Conservation (phyloP, 202 grass and related monocot genomes). For the Digitaria exilis region DNA sequence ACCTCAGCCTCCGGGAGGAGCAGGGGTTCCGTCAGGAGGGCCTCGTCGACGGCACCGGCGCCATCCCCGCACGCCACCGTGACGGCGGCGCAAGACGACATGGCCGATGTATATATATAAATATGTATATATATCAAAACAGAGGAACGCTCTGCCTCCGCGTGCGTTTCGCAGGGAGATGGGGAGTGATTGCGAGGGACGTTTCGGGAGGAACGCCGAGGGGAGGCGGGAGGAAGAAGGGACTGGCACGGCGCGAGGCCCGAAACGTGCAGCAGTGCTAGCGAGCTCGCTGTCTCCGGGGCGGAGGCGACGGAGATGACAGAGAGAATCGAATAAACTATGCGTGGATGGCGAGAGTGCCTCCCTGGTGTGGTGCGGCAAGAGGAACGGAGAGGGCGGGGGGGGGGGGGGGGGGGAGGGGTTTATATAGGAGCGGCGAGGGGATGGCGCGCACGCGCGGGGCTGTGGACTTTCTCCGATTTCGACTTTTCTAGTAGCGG, state of each 20-base stretch:
- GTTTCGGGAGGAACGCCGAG: neutral
- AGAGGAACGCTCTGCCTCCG: constrained; percentile 5
- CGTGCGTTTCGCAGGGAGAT: neutral
- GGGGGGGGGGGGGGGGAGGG: too few relatives aligned
- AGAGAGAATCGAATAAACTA: constrained; percentile 13
- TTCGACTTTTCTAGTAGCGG: too few relatives aligned
- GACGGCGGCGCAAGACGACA: constrained; percentile 34
- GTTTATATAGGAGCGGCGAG: constrained; percentile 37
- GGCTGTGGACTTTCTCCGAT: neutral
- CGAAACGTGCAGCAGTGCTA: neutral
- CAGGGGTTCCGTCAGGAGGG: constrained; percentile 19
- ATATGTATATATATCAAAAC: too few relatives aligned
- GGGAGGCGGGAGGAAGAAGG: too few relatives aligned
- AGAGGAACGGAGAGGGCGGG: neutral
- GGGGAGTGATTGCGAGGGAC: neutral
- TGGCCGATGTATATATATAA: too few relatives aligned
- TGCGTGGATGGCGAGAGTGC: constrained; percentile 14
- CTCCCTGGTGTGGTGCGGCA: neutral
- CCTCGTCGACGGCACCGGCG: neutral
- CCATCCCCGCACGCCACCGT: neutral
- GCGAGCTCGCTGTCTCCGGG: constrained; percentile 46
- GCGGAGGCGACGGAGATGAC: constrained; percentile 39
- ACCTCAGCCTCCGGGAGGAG: constrained; percentile 31
- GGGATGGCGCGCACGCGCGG: neutral
- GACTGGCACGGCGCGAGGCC: too few relatives aligned